Evolutionary conservation across 768 basidiomycete genomes (phyloP).

Genomic region (Kwoniella dejecticola): DNA sequence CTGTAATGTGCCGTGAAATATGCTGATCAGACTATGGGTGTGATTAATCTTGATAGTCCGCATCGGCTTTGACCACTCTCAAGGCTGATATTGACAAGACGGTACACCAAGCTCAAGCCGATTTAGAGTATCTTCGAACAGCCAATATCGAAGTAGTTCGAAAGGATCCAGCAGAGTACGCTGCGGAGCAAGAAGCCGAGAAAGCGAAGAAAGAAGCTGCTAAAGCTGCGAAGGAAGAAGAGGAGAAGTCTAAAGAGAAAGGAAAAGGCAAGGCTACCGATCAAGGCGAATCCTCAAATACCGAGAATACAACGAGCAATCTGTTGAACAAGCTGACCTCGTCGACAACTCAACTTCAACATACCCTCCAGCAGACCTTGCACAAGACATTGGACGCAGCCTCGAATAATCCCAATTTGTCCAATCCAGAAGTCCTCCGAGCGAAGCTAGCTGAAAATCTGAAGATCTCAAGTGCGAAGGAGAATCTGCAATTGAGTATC

Average conservation of each 20-base stretch:
- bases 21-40: too few species aligned
- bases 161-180: slow-evolving; percentile 36
- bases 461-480: slow-evolving; percentile 62
- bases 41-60: slow-evolving; percentile 35
- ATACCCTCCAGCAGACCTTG: slow-evolving; percentile 36
- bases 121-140: slow-evolving; percentile 46
- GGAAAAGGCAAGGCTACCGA: slow-evolving; percentile 46
- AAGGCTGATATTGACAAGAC: slow-evolving; percentile 53
- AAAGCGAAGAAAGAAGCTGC: slow-evolving; percentile 19
- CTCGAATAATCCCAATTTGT: slow-evolving; percentile 28
- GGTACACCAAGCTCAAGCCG: slow-evolving; percentile 51
- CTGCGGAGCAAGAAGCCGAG: slow-evolving; percentile 34
- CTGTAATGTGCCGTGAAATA: slow-evolving; percentile 5
- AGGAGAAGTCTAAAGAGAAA: slow-evolving; percentile 23
- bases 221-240: slow-evolving; percentile 15
- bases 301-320: neutral
- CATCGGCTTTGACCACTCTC: slow-evolving; percentile 38
- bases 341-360: slow-evolving; percentile 41
- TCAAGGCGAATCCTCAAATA: too few species aligned
- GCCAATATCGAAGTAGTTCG: slow-evolving; percentile 49
- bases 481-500: slow-evolving; percentile 61
- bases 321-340: slow-evolving; percentile 37
- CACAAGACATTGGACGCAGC: slow-evolving; percentile 37
- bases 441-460: slow-evolving; percentile 45
- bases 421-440: slow-evolving; percentile 37